Evolutionary conservation across 2,329 filamentous ascomycete species (phyloP).

Genomic region (Aspergillus quadrilineatus): DNA sequence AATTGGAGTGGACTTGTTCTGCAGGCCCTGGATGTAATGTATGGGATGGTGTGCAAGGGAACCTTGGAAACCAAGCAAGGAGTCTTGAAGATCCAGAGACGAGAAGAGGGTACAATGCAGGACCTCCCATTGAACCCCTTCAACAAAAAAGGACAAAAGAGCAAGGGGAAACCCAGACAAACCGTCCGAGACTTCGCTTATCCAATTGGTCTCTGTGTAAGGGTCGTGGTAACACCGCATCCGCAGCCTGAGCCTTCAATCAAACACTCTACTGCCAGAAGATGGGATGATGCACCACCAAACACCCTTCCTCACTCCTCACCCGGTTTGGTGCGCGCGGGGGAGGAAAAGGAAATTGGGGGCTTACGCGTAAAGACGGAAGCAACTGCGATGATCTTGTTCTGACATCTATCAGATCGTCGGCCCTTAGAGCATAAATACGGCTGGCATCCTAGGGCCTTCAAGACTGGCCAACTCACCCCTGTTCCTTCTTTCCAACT

Average conservation of each 20-base stretch:
- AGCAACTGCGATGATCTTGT: background rate
- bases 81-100: too few relatives aligned
- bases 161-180: background rate
- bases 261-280: background rate
- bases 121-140: too few relatives aligned
- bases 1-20: too few relatives aligned
- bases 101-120: too few relatives aligned
- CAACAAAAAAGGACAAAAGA: too few relatives aligned
- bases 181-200: background rate
- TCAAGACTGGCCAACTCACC: background rate
- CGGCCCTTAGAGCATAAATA: background rate
- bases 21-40: too few relatives aligned
- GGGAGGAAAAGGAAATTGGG: too few relatives aligned
- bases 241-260: background rate
- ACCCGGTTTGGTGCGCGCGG: background rate
- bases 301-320: background rate
- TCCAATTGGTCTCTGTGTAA: background rate
- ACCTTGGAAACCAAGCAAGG: too few relatives aligned
- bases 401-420: too few relatives aligned
- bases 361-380: background rate
- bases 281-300: background rate
- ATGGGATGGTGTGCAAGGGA: too few relatives aligned
- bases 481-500: too few relatives aligned
- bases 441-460: too few relatives aligned
- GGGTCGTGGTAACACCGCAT: background rate